Percentiles rank a stretch among this genome's conserved stretches.
These are phyloP conservation scores for Odonthalia washingtoniensis DNA, from an alignment of 31 red algal species.

Conservation along the genomic window DNA sequence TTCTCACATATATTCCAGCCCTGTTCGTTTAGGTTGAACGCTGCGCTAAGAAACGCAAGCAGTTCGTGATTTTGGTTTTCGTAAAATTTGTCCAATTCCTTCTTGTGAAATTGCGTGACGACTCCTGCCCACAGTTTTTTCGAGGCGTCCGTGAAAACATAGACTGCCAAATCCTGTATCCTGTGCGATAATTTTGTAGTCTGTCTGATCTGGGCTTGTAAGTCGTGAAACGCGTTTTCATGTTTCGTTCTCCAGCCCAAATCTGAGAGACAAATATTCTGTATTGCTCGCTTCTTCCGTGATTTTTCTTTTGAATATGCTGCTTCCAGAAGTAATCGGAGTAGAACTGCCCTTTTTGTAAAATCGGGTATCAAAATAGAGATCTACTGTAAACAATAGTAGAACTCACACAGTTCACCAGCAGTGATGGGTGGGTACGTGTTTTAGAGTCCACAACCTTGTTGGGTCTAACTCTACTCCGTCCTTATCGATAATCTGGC, in stretches of 20 bases:
- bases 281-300: not conserved
- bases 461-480: conserved; percentile 15
- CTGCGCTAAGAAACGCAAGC: conserved; percentile 32
- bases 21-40: not conserved
- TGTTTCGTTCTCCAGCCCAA: conserved; percentile 11
- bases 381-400: conserved; percentile 10
- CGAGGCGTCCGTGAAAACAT: conserved; percentile 7
- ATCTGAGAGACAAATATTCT: not conserved
- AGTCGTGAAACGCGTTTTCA: not conserved
- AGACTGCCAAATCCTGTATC: not conserved
- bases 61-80: conserved; percentile 21
- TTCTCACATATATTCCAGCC: conserved; percentile 37
- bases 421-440: not conserved
- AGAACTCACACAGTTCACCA: conserved; percentile 27
- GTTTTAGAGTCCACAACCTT: conserved; percentile 3
- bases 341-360: not conserved
- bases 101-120: not conserved
- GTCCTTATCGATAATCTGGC: conserved; percentile 19
- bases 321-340: conserved; percentile 15
- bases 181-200: conserved; percentile 16
- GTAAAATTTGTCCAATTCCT: not conserved
- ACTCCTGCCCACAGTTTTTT: conserved; percentile 8
- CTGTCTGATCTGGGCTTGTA: conserved; percentile 26
- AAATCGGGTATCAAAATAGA: conserved; percentile 15
- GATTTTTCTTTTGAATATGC: conserved; percentile 2